A percentile compares a stretch with the other conserved stretches of the same genome.
These are phyloP conservation scores for Thyridium curvatum DNA, from an alignment of 2,329 filamentous ascomycete species.

Conservation along the genomic window DNA sequence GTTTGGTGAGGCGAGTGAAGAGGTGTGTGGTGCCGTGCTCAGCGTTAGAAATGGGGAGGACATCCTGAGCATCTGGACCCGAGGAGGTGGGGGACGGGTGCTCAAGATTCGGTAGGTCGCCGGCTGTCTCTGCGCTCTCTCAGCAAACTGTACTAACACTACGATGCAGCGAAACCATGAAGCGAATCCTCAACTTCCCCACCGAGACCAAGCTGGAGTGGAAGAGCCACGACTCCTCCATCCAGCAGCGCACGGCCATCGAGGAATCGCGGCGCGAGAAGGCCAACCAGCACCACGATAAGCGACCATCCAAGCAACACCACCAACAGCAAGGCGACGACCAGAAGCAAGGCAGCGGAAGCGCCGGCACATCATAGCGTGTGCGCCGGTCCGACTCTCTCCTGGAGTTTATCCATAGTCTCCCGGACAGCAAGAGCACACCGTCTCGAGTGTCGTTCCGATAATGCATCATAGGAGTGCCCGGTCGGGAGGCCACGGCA, in stretches of 20 bases:
- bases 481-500: no score
- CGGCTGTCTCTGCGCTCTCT: not conserved
- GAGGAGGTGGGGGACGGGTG: conserved; percentile 85
- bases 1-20: conserved; percentile 85
- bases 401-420: no score
- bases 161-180: conserved; percentile 77
- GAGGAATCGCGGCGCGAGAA: conserved; percentile 91
- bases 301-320: conserved; percentile 6
- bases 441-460: no score
- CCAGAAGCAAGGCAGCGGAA: conserved; percentile 1
- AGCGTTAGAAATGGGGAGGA: conserved; percentile 95
- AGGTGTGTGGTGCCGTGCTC: conserved; percentile 90
- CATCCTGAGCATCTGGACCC: conserved; percentile 96
- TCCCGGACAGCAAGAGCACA: no score
- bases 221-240: conserved; percentile 94
- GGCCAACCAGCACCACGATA: conserved; percentile 21
- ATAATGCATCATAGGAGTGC: no score
- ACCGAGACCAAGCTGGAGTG: conserved; percentile 86
- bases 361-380: no score
- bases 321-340: not conserved
- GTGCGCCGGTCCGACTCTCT: no score
- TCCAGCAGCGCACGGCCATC: conserved; percentile 83
- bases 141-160: conserved; percentile 13
- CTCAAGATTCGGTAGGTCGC: conserved; percentile 82
- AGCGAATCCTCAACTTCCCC: conserved; percentile 79